Evolutionary conservation across 108 stramenopile genomes (phyloP), one percentile per base, ranked within the genome.

Genomic region (Mediolabrus comicus): DNA sequence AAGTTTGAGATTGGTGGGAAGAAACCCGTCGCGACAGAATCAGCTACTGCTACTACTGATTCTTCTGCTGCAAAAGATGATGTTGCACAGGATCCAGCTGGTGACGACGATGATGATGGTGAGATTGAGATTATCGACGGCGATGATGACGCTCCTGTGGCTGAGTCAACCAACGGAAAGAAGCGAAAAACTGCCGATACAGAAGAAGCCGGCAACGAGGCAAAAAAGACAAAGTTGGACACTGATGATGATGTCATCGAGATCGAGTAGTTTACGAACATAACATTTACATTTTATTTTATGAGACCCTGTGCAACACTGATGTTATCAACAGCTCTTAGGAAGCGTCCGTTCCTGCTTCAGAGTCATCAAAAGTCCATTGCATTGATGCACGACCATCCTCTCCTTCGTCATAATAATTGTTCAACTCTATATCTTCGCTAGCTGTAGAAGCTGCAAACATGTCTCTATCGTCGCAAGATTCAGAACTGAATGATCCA

Each of bases 1-100:
- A 80, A 87, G 34, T 87, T 87, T 59, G 80, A 84, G 46, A 76
- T 92, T 43, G 76, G 84, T 16, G 91, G 87, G 2, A 82, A 86
- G 17, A 83, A 67, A 59, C 79, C 80, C 4, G 72, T 56, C 31
- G 69, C 53, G 16, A 39, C 57, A 2, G n/a, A 32, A 31, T 13
- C 22, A 16, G 74, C 43, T 12, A 16, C 33, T 28, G 51, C 38
- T 26, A 30, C 53, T 33, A 24, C 26, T 30, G 24, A 60, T 19
- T 29, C 43, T 33, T 59, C 4, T 29, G 29, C 33, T 38, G 39
- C 24, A 38, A 58, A 65, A 36, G 55, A 55, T 5, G 27, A 55
- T n/a, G 31, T 27, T 25, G 58, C 41, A 36, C 35, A 52, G 39
- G 30, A 49, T 49, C 46, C 46, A 22, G 46, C 17, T 32, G 63